Percentiles rank a stretch among this genome's conserved stretches.
phyloP scores from a whole-genome alignment of 208 protist genomes.

The Trypanosoma scelopori region DNA sequence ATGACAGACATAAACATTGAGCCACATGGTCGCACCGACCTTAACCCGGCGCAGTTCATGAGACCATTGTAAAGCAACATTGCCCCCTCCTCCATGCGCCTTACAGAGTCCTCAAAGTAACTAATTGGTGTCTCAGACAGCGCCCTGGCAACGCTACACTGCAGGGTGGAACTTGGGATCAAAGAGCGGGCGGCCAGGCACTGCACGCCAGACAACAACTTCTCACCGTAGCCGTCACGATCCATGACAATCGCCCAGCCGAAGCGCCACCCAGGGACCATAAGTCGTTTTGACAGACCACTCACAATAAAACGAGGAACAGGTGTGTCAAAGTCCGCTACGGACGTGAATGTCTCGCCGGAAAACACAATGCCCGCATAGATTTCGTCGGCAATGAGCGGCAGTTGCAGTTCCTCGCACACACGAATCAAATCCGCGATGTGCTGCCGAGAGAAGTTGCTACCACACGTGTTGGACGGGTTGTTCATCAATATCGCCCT shows the following conservation, averaged over 20 bases:
- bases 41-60: constrained; percentile 37
- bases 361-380: constrained; percentile 93
- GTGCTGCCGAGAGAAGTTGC: constrained; percentile 83
- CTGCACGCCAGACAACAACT: constrained; percentile 47
- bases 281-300: constrained; percentile 91
- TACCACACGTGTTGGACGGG: constrained; percentile 96
- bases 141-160: constrained; percentile 74
- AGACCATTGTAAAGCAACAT: constrained; percentile 31
- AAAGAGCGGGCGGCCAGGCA: constrained; percentile 67
- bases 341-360: constrained; percentile 63
- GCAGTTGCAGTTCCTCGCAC: constrained; percentile 81
- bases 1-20: constrained; percentile 92
- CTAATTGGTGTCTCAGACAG: constrained; percentile 58
- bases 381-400: constrained; percentile 95
- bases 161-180: constrained; percentile 87
- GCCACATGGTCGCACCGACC: constrained; percentile 66
- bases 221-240: constrained; percentile 39
- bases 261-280: constrained; percentile 93
- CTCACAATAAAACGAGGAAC: constrained; percentile 86
- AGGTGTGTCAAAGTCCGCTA: constrained; percentile 77
- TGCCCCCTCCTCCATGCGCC: constrained; percentile 54
- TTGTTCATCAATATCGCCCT: constrained; percentile 93
- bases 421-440: constrained; percentile 80
- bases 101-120: constrained; percentile 42
- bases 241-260: constrained; percentile 90